Base-by-base conservation (phyloP, 1,284 basidiomycete species). In the Inonotus hispidus region DNA sequence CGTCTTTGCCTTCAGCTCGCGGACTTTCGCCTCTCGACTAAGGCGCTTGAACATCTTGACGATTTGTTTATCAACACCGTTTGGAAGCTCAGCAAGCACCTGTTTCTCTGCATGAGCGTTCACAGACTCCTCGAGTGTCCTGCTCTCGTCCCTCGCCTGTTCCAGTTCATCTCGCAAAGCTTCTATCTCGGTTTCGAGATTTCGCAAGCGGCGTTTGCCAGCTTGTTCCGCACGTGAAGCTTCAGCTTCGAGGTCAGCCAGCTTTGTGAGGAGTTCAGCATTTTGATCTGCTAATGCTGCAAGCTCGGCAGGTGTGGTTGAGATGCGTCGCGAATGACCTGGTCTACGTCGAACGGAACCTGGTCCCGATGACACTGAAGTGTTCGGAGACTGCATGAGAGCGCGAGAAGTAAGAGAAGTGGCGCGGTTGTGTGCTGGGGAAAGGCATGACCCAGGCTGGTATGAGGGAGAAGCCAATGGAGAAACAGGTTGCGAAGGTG, bases 211-310 rank as follows among this genome's bases (percentile, higher is more conserved):
- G 43, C 83, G 81, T 58, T 86, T 81, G 5, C 90, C 90, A 1
- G 79, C 77, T 43, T 82, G 79, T 65, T 93, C 90, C 2, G 85
- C 78, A 47, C 79, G 78, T 8, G 75, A 73, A 4, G 90, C 83
- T 65, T 93, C 91, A 0, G 79, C 71, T 69, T 93, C 88, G 23
- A 94, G 78, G 62, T 81, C 81, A 68, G 90, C 85, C 5, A 94
- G 77, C 65, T 90, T 89, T 23, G 80, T 73, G 5, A 90, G 74
- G 16, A 94, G 83, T 62, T 92, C 87, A 0, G 87, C 84, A 68
- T 94, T 94, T 72, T 93, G 89, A 67, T 92, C 88, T 0, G 85
- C 82, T 27, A 94, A 81, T 6, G 79, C 75, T 2, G 83, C 81
- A 27, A 93, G 78, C 60, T 92, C 88, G n/a, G 78, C 73, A 0